A percentile compares a stretch with the other conserved stretches of the same genome.
These are phyloP conservation scores for Ophiocordyceps camponoti-floridani DNA, from an alignment of 2,329 filamentous ascomycete species.

Conservation along the genomic window DNA sequence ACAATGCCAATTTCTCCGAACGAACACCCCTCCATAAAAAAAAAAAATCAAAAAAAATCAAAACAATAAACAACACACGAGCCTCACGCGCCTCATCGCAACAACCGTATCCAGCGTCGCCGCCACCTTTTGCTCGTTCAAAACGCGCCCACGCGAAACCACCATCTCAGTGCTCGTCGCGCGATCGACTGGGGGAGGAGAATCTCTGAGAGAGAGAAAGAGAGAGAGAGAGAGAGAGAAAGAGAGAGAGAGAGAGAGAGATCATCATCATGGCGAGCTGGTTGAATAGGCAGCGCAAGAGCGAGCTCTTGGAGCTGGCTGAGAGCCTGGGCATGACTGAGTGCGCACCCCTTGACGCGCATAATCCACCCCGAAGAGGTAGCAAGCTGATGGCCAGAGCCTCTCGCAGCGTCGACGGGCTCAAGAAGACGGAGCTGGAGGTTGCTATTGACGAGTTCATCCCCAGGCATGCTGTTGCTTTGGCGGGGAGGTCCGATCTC, in stretches of 20 bases:
- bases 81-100: too few relatives aligned
- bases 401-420: slow-evolving; percentile 41
- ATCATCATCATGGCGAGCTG: slow-evolving; percentile 37
- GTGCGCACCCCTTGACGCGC: slow-evolving; percentile 24
- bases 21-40: too few relatives aligned
- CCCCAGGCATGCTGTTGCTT: slow-evolving; percentile 46
- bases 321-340: slow-evolving; percentile 51
- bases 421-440: slow-evolving; percentile 70
- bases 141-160: too few relatives aligned
- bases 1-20: too few relatives aligned
- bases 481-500: slow-evolving; percentile 44
- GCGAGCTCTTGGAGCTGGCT: slow-evolving; percentile 58
- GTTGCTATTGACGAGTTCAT: slow-evolving; percentile 56
- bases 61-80: too few relatives aligned
- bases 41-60: too few relatives aligned
- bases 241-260: background rate
- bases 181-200: too few relatives aligned
- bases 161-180: too few relatives aligned
- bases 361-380: too few relatives aligned
- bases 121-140: too few relatives aligned
- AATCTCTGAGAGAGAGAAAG: background rate
- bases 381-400: too few relatives aligned
- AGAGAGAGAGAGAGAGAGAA: background rate
- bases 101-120: too few relatives aligned
- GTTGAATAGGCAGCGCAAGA: slow-evolving; percentile 69